phyloP scores from a whole-genome alignment of 805 yeast species.

The Wickerhamiella occidentalis region DNA sequence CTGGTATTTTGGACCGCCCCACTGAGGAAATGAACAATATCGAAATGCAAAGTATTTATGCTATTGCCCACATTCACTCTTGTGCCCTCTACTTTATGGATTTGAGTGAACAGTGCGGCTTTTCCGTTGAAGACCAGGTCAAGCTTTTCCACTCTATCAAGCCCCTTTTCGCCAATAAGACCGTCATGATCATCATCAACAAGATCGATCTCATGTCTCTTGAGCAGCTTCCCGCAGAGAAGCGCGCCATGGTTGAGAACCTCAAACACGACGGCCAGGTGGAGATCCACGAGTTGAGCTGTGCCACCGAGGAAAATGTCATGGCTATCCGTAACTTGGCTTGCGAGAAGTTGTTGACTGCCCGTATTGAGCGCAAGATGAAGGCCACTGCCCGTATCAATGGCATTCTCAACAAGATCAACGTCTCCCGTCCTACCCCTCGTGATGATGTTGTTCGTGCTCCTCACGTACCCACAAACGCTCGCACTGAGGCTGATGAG shows the following conservation, averaged over 20 bases:
- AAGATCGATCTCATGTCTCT: constrained; percentile 82
- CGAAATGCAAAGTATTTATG: constrained; percentile 98
- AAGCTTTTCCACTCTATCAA: constrained; percentile 93
- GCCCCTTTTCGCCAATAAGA: constrained; percentile 93
- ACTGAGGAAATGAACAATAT: constrained; percentile 99
- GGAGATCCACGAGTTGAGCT: constrained; percentile 85
- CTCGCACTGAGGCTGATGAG: constrained; percentile 56
- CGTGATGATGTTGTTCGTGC: constrained; percentile 73
- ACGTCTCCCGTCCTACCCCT: constrained; percentile 78
- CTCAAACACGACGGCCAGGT: constrained; percentile 54
- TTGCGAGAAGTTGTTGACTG: constrained; percentile 88
- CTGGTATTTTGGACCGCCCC: constrained; percentile 97
- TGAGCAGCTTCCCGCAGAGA: constrained; percentile 69
- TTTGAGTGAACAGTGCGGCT: constrained; percentile 97
- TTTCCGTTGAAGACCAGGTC: constrained; percentile 93
- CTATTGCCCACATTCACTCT: constrained; percentile 95
- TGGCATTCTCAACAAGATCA: constrained; percentile 87
- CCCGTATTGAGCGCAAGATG: constrained; percentile 92
- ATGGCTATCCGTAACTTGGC: constrained; percentile 95
- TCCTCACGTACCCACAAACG: constrained; percentile 73
- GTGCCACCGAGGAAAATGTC: constrained; percentile 86
- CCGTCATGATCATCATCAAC: constrained; percentile 90
- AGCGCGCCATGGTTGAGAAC: constrained; percentile 56
- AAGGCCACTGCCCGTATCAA: constrained; percentile 83
- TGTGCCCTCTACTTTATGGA: constrained; percentile 97